Percentiles rank a stretch among this genome's conserved stretches.
Evolutionary conservation across 2,329 filamentous ascomycete species (phyloP).

Genomic region (Mycosphaerella sp.): DNA sequence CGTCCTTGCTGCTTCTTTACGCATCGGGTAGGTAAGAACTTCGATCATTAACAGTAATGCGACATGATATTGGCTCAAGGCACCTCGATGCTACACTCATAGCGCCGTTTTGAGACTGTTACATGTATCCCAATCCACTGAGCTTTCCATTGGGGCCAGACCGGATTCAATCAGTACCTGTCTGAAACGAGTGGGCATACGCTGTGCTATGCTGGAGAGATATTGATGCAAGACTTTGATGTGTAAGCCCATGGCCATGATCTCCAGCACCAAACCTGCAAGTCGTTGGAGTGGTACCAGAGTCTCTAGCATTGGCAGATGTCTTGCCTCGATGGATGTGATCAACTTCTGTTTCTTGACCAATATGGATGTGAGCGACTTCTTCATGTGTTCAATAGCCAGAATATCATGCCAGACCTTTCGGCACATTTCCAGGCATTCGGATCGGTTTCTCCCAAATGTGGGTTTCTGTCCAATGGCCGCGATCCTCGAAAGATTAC

Average conservation of each 20-base stretch:
- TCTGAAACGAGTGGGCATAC: conserved; percentile 57
- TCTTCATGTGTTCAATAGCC: conserved; percentile 56
- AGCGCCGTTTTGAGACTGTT: conserved; percentile 46
- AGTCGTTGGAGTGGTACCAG: conserved; percentile 57
- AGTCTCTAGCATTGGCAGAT: conserved; percentile 57
- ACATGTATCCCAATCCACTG: conserved; percentile 51
- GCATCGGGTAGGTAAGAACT: conserved; percentile 54
- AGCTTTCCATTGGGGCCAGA: conserved; percentile 49
- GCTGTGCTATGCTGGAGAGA: conserved; percentile 44
- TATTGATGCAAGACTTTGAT: conserved; percentile 65
- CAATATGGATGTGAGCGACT: conserved; percentile 58
- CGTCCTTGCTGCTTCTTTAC: conserved; percentile 57
- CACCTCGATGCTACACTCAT: conserved; percentile 66
- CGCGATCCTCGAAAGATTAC: conserved; percentile 42
- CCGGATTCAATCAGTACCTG: conserved; percentile 60
- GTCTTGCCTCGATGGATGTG: conserved; percentile 58
- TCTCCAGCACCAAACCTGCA: conserved; percentile 57
- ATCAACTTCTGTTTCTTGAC: conserved; percentile 64
- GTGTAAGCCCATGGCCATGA: conserved; percentile 58
- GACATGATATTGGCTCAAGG: conserved; percentile 66
- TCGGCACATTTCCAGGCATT: conserved; percentile 67
- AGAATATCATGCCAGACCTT: conserved; percentile 64
- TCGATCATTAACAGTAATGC: conserved; percentile 64
- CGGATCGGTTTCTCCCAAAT: conserved; percentile 62
- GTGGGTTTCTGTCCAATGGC: conserved; percentile 63